Evolutionary conservation across 208 protist genomes (phyloP).

Genomic region (Trypanosoma avium): DNA sequence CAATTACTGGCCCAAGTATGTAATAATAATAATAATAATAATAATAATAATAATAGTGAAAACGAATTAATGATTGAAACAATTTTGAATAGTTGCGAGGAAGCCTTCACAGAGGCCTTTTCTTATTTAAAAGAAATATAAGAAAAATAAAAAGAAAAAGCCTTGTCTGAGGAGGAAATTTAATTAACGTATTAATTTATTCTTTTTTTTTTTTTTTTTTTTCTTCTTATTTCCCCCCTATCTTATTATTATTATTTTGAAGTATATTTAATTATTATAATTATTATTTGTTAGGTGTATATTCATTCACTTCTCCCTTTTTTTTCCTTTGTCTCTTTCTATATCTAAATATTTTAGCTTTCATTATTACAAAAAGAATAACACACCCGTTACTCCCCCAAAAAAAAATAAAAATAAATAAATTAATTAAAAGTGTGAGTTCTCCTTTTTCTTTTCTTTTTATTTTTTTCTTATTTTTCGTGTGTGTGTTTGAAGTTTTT

Average conservation of each 20-base stretch:
- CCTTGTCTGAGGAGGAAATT: background rate
- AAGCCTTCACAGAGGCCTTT: constrained; percentile 14
- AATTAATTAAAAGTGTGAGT: too few relatives aligned
- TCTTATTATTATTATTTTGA: background rate
- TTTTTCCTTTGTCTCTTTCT: background rate
- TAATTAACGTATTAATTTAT: background rate
- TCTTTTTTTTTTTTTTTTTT: background rate
- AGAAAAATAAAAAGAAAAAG: background rate
- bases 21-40: background rate
- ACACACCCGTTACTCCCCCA: too few relatives aligned
- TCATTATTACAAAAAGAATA: too few relatives aligned
- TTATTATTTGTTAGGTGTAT: background rate
- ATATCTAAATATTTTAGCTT: background rate
- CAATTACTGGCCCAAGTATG: constrained; percentile 3
- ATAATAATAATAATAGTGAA: background rate
- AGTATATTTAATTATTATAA: background rate
- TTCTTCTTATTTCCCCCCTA: background rate
- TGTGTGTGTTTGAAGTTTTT: too few relatives aligned
- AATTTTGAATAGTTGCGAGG: constrained; percentile 10
- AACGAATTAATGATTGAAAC: background rate
- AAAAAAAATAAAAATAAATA: too few relatives aligned
- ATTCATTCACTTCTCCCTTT: background rate
- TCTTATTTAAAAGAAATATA: background rate
- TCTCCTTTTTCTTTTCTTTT: too few relatives aligned
- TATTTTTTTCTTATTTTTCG: too few relatives aligned